phyloP scores from a whole-genome alignment of 2,329 filamentous ascomycete genomes.

The Xylariaceae sp. region DNA sequence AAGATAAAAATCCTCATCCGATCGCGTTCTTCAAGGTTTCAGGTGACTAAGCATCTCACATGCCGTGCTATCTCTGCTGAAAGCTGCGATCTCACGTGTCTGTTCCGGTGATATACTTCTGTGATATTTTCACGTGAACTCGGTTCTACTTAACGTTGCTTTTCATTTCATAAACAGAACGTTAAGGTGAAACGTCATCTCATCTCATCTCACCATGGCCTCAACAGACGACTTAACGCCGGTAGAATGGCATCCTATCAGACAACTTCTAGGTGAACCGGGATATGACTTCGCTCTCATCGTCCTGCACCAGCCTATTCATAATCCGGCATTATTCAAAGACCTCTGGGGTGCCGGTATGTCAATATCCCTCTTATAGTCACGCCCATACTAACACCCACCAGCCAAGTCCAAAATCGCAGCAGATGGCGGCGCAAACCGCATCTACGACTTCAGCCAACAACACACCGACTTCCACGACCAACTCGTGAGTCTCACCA shows the following conservation, averaged over 20 bases:
- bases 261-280: slow-evolving; percentile 24
- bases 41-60: not conserved
- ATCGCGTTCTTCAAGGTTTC: too few species aligned
- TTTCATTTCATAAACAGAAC: too few species aligned
- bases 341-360: slow-evolving; percentile 30
- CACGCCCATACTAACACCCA: not conserved
- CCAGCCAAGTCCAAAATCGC: slow-evolving; percentile 65
- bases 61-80: not conserved
- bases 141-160: too few species aligned
- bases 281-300: slow-evolving; percentile 44
- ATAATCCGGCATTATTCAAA: slow-evolving; percentile 23
- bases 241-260: slow-evolving; percentile 35
- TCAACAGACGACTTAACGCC: not conserved
- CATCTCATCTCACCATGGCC: slow-evolving; percentile 10
- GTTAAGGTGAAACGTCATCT: not conserved
- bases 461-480: not conserved
- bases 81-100: not conserved
- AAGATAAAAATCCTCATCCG: too few species aligned
- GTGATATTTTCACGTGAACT: too few species aligned
- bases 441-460: slow-evolving; percentile 47
- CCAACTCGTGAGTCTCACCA: slow-evolving; percentile 8
- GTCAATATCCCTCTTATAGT: not conserved
- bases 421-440: slow-evolving; percentile 88
- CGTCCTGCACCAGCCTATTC: slow-evolving; percentile 57
- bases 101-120: too few species aligned